phyloP scores from a whole-genome alignment of 2,329 filamentous ascomycete genomes.

The Alternaria novae-zelandiae region DNA sequence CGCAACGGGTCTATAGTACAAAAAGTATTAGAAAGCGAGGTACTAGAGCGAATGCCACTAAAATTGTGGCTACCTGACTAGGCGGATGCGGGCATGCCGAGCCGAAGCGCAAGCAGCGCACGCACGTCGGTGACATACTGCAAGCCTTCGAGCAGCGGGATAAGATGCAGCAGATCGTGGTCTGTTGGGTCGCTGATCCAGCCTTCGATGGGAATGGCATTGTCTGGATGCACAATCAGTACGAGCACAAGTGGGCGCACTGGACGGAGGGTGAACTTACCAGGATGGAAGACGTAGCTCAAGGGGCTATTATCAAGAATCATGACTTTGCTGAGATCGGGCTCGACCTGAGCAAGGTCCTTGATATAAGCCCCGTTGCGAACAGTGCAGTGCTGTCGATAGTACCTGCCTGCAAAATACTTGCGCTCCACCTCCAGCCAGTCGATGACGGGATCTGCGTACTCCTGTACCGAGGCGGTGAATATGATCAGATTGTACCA shows the following conservation, averaged over 20 bases:
- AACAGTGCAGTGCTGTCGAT: slow-evolving; percentile 95
- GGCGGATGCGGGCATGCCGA: slow-evolving; percentile 68
- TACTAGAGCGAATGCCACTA: slow-evolving; percentile 17
- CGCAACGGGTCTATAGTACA: slow-evolving; percentile 41
- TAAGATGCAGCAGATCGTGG: slow-evolving; percentile 89
- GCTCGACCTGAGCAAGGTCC: slow-evolving; percentile 93
- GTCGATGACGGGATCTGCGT: slow-evolving; percentile 97
- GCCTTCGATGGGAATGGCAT: slow-evolving; percentile 97
- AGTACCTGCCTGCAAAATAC: slow-evolving; percentile 92
- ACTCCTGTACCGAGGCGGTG: slow-evolving; percentile 97
- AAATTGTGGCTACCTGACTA: slow-evolving; percentile 25
- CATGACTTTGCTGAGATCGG: slow-evolving; percentile 97
- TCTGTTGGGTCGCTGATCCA: slow-evolving; percentile 99
- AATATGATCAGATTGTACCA: slow-evolving; percentile 99
- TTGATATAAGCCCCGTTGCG: slow-evolving; percentile 98
- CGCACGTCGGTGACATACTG: slow-evolving; percentile 97
- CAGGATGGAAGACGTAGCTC: slow-evolving; percentile 98
- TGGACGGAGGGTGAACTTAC: slow-evolving; percentile 57
- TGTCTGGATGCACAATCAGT: slow-evolving; percentile 67
- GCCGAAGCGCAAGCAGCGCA: slow-evolving; percentile 83
- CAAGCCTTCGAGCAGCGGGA: slow-evolving; percentile 89
- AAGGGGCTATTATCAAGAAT: slow-evolving; percentile 98
- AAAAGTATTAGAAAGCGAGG: slow-evolving; percentile 34
- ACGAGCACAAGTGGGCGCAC: slow-evolving; percentile 1
- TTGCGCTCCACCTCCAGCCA: slow-evolving; percentile 97